Evolutionary conservation across 306 rosid genomes (phyloP).

Genomic region (Pterocarpus santalinus): DNA sequence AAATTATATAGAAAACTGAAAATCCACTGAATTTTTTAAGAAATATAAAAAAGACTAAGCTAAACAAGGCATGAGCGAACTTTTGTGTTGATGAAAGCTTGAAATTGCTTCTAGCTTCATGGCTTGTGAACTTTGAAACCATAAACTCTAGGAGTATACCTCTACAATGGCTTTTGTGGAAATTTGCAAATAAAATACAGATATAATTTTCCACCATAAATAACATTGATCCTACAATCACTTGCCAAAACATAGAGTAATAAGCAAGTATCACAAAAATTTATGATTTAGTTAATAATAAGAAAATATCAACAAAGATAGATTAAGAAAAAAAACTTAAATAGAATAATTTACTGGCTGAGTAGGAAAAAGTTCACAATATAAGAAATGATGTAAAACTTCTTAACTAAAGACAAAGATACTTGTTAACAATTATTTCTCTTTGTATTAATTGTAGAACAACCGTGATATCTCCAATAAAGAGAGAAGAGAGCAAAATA

Average conservation of each 20-base stretch:
- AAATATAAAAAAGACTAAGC: slow-evolving; percentile 41
- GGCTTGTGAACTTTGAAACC: slow-evolving; percentile 87
- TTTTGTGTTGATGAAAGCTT: slow-evolving; percentile 40
- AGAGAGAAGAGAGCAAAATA: too few species aligned
- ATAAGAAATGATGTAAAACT: slow-evolving; percentile 3
- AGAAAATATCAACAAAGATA: background rate
- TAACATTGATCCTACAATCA: slow-evolving; percentile 14
- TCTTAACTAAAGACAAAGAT: background rate
- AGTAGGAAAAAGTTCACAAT: background rate
- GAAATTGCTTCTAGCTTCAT: slow-evolving; percentile 50
- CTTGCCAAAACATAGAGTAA: slow-evolving; percentile 12
- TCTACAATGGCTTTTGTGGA: slow-evolving; percentile 74
- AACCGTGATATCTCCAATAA: too few species aligned
- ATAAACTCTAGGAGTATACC: slow-evolving; percentile 79
- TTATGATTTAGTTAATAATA: background rate
- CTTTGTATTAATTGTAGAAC: too few species aligned
- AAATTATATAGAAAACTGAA: slow-evolving; percentile 1
- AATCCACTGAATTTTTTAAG: slow-evolving; percentile 22
- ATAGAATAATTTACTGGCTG: background rate
- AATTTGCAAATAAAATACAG: slow-evolving; percentile 31
- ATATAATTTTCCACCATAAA: slow-evolving; percentile 27
- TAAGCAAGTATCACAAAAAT: background rate
- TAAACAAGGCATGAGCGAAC: slow-evolving; percentile 35
- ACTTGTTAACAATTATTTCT: background rate
- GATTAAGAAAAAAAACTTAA: background rate